phyloP scores from a whole-genome alignment of 306 rosid genomes.

The Medicago truncatula region MtrunA17r5.0-ANR NC_053043.1:15461001-15461500 shows the following conservation, averaged over 20 bases:
- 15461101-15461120: no score
- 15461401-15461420: slow-evolving; percentile 79
- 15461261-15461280: slow-evolving; percentile 67
- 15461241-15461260: slow-evolving; percentile 82
- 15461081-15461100: no score
- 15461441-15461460: slow-evolving; percentile 98
- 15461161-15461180: slow-evolving; percentile 50
- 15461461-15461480: slow-evolving; percentile 97
- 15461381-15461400: slow-evolving; percentile 47
- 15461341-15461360: no score
- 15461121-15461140: slow-evolving; percentile 40
- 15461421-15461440: slow-evolving; percentile 88
- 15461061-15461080: no score
- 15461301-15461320: no score
- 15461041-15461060: no score
- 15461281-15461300: slow-evolving; percentile 23
- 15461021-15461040: no score
- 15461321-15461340: no score
- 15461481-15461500: slow-evolving; percentile 91
- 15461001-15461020: no score
- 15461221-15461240: slow-evolving; percentile 95
- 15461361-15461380: slow-evolving; percentile 8
- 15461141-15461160: slow-evolving; percentile 68
- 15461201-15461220: slow-evolving; percentile 86
- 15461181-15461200: slow-evolving; percentile 87